Percentiles rank a stretch among this genome's conserved stretches.
Conservation (phyloP, 1,284 basidiomycete species). For the Rhodotorula sp. region DNA sequence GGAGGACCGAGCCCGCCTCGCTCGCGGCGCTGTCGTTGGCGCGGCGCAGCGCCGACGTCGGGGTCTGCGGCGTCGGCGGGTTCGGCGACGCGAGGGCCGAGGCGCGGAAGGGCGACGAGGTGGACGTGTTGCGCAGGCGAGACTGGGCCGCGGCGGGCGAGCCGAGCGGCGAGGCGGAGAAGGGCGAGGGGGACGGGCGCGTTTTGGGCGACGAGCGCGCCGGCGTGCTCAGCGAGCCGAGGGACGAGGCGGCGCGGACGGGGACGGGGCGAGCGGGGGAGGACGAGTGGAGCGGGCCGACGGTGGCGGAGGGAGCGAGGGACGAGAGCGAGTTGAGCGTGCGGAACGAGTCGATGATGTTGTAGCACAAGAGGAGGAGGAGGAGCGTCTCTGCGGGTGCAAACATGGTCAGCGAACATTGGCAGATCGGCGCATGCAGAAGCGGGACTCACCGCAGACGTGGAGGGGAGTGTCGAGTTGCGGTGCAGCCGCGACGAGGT, state of each 20-base stretch:
- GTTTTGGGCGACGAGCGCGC: conserved; percentile 33
- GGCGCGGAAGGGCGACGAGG: conserved; percentile 26
- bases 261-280: conserved; percentile 2
- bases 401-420: background rate
- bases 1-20: background rate
- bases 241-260: background rate
- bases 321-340: conserved; percentile 33
- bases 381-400: conserved; percentile 21
- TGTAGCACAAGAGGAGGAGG: conserved; percentile 35
- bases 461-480: conserved; percentile 35
- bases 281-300: conserved; percentile 5
- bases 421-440: too few relatives aligned
- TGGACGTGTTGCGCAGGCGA: background rate
- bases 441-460: conserved; percentile 19
- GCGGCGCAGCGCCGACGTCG: conserved; percentile 9
- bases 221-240: conserved; percentile 4
- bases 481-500: conserved; percentile 30
- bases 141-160: conserved; percentile 3
- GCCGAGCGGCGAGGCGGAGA: background rate
- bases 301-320: conserved; percentile 16
- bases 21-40: background rate
- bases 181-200: conserved; percentile 17
- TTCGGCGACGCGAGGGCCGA: conserved; percentile 14
- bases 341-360: conserved; percentile 38
- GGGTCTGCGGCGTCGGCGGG: conserved; percentile 30